Conservation (phyloP, 148 eudicot genomes). For the Cornus florida region DNA sequence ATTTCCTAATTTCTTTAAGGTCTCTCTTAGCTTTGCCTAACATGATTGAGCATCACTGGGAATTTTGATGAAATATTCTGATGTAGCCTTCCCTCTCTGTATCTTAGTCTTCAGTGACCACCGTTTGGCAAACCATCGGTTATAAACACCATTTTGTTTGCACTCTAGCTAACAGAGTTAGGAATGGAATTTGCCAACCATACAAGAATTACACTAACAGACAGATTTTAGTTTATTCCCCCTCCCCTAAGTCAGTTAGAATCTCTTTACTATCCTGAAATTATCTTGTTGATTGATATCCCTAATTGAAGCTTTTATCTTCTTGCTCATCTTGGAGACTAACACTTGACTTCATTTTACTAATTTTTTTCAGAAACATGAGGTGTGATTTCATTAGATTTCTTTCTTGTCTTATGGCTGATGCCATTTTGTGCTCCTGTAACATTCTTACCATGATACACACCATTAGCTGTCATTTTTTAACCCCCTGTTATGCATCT, state of each 20-base stretch:
- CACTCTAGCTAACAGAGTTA: too few relatives aligned
- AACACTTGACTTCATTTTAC: not conserved
- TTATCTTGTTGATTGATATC: not conserved
- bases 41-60: too few relatives aligned
- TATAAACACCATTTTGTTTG: too few relatives aligned
- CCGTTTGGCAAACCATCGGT: too few relatives aligned
- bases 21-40: too few relatives aligned
- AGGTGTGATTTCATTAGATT: not conserved
- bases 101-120: too few relatives aligned
- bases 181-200: too few relatives aligned
- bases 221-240: not conserved
- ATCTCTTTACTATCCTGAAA: not conserved
- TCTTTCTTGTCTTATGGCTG: not conserved
- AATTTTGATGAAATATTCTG: too few relatives aligned
- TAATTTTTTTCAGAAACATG: not conserved
- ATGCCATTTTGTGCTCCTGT: not conserved
- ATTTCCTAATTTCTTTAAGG: too few relatives aligned
- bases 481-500: constrained; percentile 10
- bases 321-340: not conserved
- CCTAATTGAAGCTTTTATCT: not conserved
- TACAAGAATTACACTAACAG: too few relatives aligned
- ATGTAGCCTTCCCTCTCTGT: too few relatives aligned
- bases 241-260: not conserved
- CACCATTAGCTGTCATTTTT: not conserved
- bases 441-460: not conserved